Conservation (phyloP, 2,329 filamentous ascomycete genomes). For the Grosmannia huntii region DNA sequence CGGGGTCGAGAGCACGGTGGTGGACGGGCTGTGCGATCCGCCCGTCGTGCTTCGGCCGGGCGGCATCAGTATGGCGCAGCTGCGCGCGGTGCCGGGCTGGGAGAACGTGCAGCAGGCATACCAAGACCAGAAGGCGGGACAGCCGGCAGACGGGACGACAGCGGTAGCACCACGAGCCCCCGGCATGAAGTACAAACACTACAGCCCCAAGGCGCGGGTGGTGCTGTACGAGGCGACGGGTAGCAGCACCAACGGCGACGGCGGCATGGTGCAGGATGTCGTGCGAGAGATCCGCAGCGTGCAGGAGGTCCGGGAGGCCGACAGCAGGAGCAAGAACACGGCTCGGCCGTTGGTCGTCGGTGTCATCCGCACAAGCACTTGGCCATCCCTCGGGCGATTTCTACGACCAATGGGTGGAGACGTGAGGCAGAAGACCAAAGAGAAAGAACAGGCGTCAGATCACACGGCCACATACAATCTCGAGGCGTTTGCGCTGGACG, state of each 20-base stretch:
- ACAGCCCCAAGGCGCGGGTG: conserved; percentile 80
- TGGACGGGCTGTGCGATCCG: conserved; percentile 73
- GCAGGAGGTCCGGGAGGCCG: not conserved
- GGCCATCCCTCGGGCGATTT: conserved; percentile 30
- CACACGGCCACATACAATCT: conserved; percentile 18
- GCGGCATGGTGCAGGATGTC: conserved; percentile 21
- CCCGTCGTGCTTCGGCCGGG: conserved; percentile 78
- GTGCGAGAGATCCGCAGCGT: conserved; percentile 6
- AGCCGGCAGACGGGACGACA: not conserved
- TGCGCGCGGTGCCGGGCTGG: conserved; percentile 68
- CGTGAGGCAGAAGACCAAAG: conserved; percentile 14
- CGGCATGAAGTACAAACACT: conserved; percentile 99
- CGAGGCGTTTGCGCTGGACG: conserved; percentile 26
- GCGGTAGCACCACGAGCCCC: conserved; percentile 61
- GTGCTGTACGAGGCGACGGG: conserved; percentile 55
- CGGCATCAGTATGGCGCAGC: conserved; percentile 70
- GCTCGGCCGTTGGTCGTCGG: conserved; percentile 23
- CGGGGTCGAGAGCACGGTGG: conserved; percentile 92
- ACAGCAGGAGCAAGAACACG: not conserved
- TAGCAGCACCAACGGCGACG: conserved; percentile 19
- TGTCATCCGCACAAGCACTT: conserved; percentile 42
- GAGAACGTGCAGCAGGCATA: conserved; percentile 66
- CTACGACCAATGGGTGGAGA: not conserved
- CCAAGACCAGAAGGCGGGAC: conserved; percentile 38
- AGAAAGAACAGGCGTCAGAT: conserved; percentile 13